Evolutionary conservation across 441 rosid species (phyloP), one percentile per base, ranked within the genome.

Genomic region (Eutrema salsugineum): DNA sequence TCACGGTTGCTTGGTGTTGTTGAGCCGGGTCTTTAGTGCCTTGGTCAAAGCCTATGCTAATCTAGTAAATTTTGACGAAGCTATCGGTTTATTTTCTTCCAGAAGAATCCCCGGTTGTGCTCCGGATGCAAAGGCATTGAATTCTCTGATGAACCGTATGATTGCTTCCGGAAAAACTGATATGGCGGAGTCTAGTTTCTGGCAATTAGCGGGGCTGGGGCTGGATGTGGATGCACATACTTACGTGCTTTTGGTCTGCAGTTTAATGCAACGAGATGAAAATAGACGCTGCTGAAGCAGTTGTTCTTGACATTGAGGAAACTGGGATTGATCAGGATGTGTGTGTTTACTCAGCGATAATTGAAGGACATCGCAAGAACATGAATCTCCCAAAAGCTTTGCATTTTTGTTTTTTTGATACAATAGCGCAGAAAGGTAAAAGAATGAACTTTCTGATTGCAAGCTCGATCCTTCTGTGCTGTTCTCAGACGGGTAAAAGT

Each of bases 21-120:
- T 78, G 63, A 60, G 66, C 2, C 71, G 55, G n/a, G 81, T 83
- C 43, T 75, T 78, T 11, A 79, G 82, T 83, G 85, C 81, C 0
- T 66, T 87, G 79, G 79, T 91, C 70, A 89, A 87, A 86, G 81
- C 83, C 5, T 88, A 77, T 79, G 84, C 61, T 47, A 69, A 79
- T 74, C 53, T 72, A 59, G 74, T 69, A 20, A 84, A 84, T 90
- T 85, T 85, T 77, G 83, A 83, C 7, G 88, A 87, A 79, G 96
- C 80, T 36, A 70, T 86, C 50, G 78, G 70, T n/a, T n/a, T 50
- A 11, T 81, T 20, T 20, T 20, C 22, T 20, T 20, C 22, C 22
- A 20, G 22, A 20, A 1, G 22, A 20, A 20, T 20, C 22, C 22
- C 22, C 22, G 22, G 22, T 1, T 20, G 22, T 20, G 22, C 22